Conservation (phyloP, 306 rosid species). For the Abrus pulchellus region DNA sequence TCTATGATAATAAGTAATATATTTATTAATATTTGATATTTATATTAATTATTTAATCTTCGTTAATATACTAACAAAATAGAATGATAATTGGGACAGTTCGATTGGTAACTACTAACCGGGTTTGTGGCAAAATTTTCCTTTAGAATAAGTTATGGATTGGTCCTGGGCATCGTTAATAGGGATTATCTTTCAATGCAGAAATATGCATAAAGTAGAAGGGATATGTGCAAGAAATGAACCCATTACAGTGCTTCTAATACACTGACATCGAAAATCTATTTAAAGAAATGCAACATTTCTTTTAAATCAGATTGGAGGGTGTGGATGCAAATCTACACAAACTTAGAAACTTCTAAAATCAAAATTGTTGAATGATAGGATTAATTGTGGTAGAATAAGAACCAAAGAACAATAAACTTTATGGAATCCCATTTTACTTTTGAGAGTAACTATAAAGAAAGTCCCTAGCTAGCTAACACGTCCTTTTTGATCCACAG, state of each 20-base stretch:
- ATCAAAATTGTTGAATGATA: background rate
- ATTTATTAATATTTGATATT: too few relatives aligned
- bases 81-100: background rate
- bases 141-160: background rate
- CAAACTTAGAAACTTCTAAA: conserved; percentile 36
- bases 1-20: too few relatives aligned
- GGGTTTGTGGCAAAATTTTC: background rate
- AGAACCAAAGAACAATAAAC: conserved; percentile 45
- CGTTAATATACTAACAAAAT: too few relatives aligned
- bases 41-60: too few relatives aligned
- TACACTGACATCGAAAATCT: background rate
- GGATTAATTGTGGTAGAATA: conserved; percentile 43
- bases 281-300: conserved; percentile 7
- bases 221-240: background rate
- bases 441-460: conserved; percentile 37
- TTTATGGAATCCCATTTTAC: conserved; percentile 45
- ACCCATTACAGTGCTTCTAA: background rate
- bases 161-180: background rate
- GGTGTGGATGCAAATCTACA: conserved; percentile 17
- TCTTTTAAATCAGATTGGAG: conserved; percentile 34
- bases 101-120: background rate
- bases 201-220: background rate
- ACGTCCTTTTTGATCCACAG: conserved; percentile 31
- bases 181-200: background rate
- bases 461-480: conserved; percentile 44